These are phyloP conservation scores for Linum tenue DNA, from an alignment of 345 rosid genomes.

Conservation along the genomic window DNA sequence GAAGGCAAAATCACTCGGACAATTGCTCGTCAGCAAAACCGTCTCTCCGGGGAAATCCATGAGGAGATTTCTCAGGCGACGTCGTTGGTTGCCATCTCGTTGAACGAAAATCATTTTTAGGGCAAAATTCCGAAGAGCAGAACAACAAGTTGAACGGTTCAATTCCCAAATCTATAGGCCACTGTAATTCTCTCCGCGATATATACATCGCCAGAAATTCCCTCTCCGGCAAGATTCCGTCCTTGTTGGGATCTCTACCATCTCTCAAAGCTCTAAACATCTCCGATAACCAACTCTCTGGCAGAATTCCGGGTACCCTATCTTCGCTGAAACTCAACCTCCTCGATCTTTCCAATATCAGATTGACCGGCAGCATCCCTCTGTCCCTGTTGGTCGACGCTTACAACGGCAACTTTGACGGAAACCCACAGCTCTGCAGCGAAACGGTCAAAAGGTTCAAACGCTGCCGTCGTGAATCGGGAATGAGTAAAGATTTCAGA, in stretches of 20 bases:
- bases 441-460: conserved; percentile 27
- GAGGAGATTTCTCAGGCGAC: conserved; percentile 40
- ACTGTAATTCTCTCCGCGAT: conserved; percentile 38
- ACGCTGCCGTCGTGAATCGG: too few relatives aligned
- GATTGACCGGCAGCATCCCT: conserved; percentile 54
- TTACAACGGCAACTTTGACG: conserved; percentile 40
- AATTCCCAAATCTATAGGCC: conserved; percentile 52
- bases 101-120: conserved; percentile 42
- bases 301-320: conserved; percentile 47
- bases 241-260: conserved; percentile 34
- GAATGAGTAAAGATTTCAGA: too few relatives aligned
- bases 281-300: conserved; percentile 59
- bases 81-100: conserved; percentile 41
- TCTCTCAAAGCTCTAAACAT: conserved; percentile 59
- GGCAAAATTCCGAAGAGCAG: conserved; percentile 44
- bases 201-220: conserved; percentile 53
- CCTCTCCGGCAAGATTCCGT: conserved; percentile 58
- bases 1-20: conserved; percentile 55
- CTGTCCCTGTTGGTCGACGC: conserved; percentile 30
- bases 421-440: conserved; percentile 62
- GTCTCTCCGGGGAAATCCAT: conserved; percentile 56
- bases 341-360: conserved; percentile 70
- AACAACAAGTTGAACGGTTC: conserved; percentile 37
- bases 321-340: conserved; percentile 50
- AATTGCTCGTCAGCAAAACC: conserved; percentile 34